Conservation (phyloP, 2,329 filamentous ascomycete species). For the Neopestalotiopsis rosae region DNA sequence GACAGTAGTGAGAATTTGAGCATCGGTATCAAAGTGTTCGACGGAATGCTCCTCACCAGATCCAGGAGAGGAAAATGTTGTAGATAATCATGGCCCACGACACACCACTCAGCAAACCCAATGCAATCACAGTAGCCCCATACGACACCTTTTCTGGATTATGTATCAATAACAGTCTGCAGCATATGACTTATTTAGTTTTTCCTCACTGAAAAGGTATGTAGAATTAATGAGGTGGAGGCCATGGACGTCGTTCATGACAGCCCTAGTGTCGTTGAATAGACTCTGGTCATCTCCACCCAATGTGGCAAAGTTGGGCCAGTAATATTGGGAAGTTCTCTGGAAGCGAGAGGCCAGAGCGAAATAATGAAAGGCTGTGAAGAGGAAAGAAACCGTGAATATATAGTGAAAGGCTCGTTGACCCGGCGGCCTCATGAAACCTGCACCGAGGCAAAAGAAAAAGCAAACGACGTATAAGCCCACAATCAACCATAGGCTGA, state of each 20-base stretch:
- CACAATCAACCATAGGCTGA: slow-evolving; percentile 58
- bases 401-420: slow-evolving; percentile 64
- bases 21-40: slow-evolving; percentile 13
- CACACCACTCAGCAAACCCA: slow-evolving; percentile 56
- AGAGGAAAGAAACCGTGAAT: slow-evolving; percentile 54
- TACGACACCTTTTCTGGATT: slow-evolving; percentile 50
- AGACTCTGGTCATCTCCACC: no score
- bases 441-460: slow-evolving; percentile 45
- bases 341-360: slow-evolving; percentile 58
- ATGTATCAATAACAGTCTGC: slow-evolving; percentile 57
- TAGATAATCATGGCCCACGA: slow-evolving; percentile 62
- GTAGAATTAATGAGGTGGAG: no score
- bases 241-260: no score
- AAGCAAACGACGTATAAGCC: slow-evolving; percentile 54
- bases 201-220: no score
- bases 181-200: slow-evolving; percentile 40
- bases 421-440: slow-evolving; percentile 47
- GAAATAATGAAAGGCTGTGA: slow-evolving; percentile 56
- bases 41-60: slow-evolving; percentile 41
- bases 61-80: slow-evolving; percentile 54
- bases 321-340: slow-evolving; percentile 32
- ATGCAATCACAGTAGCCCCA: slow-evolving; percentile 48
- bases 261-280: no score
- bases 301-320: no score
- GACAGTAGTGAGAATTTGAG: neutral